A percentile compares a stretch with the other conserved stretches of the same genome.
Evolutionary conservation across 768 basidiomycete species (phyloP).

Genomic region (Podaxis pistillaris): DNA sequence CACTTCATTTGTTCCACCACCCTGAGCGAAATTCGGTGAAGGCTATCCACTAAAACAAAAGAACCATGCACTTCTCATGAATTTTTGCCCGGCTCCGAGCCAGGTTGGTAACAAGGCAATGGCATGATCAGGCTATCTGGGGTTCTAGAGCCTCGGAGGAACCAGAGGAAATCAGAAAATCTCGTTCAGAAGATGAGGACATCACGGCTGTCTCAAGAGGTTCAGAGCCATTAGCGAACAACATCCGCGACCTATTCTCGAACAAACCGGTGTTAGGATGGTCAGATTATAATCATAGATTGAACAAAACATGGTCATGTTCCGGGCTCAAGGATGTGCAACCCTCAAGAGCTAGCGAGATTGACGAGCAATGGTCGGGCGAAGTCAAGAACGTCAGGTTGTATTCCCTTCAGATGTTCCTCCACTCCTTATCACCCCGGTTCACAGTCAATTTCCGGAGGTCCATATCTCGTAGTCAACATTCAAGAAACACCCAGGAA

Average conservation of each 20-base stretch:
- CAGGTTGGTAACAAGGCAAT: not conserved
- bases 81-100: not conserved
- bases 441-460: not conserved
- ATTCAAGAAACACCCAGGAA: not conserved
- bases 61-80: not conserved
- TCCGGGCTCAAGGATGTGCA: not conserved
- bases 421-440: not conserved
- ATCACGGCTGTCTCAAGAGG: not conserved
- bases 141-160: not conserved
- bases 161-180: not conserved
- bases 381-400: not conserved
- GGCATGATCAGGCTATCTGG: not conserved
- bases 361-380: not conserved
- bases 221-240: not conserved
- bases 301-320: not conserved
- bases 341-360: not conserved
- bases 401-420: not conserved
- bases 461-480: not conserved
- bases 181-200: not conserved
- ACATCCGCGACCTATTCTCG: not conserved
- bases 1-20: not conserved
- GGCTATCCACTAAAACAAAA: not conserved
- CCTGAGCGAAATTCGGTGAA: not conserved
- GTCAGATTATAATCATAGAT: not conserved
- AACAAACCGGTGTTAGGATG: not conserved